Evolutionary conservation across 495 filamentous ascomycete species (phyloP), one percentile per base, ranked within the genome.

Genomic region (Geopyxis carbonaria): DNA sequence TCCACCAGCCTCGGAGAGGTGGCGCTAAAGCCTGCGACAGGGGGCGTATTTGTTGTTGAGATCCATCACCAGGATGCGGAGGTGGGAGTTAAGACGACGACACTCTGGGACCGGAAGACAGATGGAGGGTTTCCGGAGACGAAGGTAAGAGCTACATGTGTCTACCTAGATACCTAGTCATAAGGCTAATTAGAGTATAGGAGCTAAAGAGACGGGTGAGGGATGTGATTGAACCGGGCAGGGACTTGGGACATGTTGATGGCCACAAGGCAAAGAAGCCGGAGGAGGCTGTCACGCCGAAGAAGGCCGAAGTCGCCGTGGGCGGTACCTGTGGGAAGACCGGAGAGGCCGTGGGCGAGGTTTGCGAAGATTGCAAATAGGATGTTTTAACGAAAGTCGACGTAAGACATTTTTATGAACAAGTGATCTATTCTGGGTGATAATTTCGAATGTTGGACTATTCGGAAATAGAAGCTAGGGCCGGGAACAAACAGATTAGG

Each of bases 111-210:
- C 64, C 71, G 87, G 40, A 93, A 92, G 59, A 47, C 50, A 4
- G 74, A 93, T 55, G 80, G 82, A 21, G 89, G 89, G 0, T 97
- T 97, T 61, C 89, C 89, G 41, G 79, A 79, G 76, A 68, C 46
- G 59, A 66, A 50, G 28, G 31, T 44, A 25, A 15, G 14, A 22
- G n/a, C 31, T 33, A 21, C 14, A 14, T 33, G 13, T 7, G 7
- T 28, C 13, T 28, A 79, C 79, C 8, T 89, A 92, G 57, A 67
- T 7, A 28, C 13, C 13, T 13, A 7, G 25, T 28, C 25, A 30
- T 29, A 27, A 9, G 24, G n/a, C 38, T 50, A 22, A 50, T 32
- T 8, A 7, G 11, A n/a, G 27, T 11, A n/a, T 22, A 51, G 48
- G 41, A 79, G 42, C 72, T 95, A n/a, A 95, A 97, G 59, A 69